Percentiles rank a stretch among this genome's conserved stretches.
Evolutionary conservation across 169 alveolate genomes (phyloP).

Genomic region (Ichthyophthirius multifiliis): DNA sequence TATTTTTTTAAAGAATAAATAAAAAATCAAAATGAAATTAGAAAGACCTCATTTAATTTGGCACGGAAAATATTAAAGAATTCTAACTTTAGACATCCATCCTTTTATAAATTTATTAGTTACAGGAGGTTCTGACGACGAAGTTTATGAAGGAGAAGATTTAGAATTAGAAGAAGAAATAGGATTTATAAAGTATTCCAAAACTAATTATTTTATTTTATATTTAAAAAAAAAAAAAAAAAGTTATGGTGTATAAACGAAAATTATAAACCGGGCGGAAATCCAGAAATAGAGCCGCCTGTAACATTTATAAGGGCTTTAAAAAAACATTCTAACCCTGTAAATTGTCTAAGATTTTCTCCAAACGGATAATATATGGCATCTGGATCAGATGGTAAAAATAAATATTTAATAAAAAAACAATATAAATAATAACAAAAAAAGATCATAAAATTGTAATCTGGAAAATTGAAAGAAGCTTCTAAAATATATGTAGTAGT

Average conservation of each 20-base stretch:
- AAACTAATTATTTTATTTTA: neutral
- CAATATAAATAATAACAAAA: neutral
- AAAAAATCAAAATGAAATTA: constrained; percentile 48
- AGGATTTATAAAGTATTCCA: neutral
- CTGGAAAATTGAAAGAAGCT: constrained; percentile 64
- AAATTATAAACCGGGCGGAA: constrained; percentile 27
- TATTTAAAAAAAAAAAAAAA: neutral
- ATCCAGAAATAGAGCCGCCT: constrained; percentile 30
- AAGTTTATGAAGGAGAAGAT: constrained; percentile 50
- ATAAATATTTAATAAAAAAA: neutral
- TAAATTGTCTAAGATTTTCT: constrained; percentile 66
- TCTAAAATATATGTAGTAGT: constrained; percentile 56
- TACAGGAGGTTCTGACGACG: constrained; percentile 75
- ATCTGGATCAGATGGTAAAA: constrained; percentile 72
- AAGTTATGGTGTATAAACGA: constrained; percentile 38
- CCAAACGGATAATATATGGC: constrained; percentile 77
- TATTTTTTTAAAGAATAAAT: too few species aligned
- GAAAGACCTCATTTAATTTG: constrained; percentile 77
- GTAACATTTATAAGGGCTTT: constrained; percentile 43
- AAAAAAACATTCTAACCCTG: constrained; percentile 44
- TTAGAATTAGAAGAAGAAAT: constrained; percentile 14
- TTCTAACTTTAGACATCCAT: constrained; percentile 71
- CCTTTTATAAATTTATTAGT: constrained; percentile 67
- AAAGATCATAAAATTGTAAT: constrained; percentile 40
- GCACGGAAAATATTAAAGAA: constrained; percentile 78